Evolutionary conservation across 129 eudicot species (phyloP), one percentile per base, ranked within the genome.

Genomic region (Lactuca saligna): DNA sequence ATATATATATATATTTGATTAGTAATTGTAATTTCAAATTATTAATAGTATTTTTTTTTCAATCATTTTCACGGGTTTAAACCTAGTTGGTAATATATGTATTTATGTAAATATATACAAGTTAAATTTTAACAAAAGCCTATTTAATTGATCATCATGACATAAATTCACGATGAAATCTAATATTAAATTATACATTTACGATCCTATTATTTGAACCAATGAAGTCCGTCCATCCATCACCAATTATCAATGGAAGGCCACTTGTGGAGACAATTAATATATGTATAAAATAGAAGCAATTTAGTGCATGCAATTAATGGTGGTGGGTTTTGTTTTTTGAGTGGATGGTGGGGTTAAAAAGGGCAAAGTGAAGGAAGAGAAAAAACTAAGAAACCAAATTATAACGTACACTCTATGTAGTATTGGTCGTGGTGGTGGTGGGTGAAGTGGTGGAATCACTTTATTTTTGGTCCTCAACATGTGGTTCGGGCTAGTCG

Each of bases 401-500:
- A 44, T n/a, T 6, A 34, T 32, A 11, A 73, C 42, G 17, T 38
- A 41, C 15, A 71, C 17, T 37, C 41, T 32, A 44, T 59, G 63
- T 63, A 73, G 16, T 50, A 48, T 74, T 55, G 72, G 65, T 65
- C 31, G 29, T 25, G 29, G 65, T 65, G 51, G 49, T 73, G 57
- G 57, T 63, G 77, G 69, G 32, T 50, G 66, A 7, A 61, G 54
- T 66, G 73, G 73, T 51, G 57, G 35, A 35, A 37, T 72, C 62
- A 25, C 69, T 68, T 49, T 76, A 41, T 31, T n/a, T 61, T 68
- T 31, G 59, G 64, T 44, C 54, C 66, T 61, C 65, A 76, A 61
- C n/a, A 29, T 76, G 80, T 69, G 80, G 80, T 62, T 17, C 75
- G 80, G 80, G 80, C 15, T 76, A 34, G 70, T 53, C 63, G 8